A percentile compares a stretch with the other conserved stretches of the same genome.
Evolutionary conservation across 2,329 filamentous ascomycete species (phyloP).

Genomic region (Dactylonectria estremocensis): DNA sequence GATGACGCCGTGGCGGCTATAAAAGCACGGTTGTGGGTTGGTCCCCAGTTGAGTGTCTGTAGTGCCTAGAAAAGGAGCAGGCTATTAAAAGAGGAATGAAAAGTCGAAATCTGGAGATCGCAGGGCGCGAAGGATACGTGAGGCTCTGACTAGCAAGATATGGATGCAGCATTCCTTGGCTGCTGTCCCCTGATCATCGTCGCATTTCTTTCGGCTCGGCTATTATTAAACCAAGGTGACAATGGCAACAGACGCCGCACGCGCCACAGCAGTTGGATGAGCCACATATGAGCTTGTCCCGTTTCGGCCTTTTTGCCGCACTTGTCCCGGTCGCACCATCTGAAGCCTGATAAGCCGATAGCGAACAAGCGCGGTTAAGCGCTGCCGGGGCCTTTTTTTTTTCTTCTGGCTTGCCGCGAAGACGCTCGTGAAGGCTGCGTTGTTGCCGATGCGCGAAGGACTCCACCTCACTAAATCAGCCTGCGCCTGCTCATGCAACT

Average conservation of each 20-base stretch:
- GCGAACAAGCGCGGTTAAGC: slow-evolving; percentile 19
- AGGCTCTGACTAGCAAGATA: neutral
- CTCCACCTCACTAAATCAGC: slow-evolving; percentile 30
- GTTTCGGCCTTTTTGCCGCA: slow-evolving; percentile 19
- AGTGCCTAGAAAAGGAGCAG: neutral
- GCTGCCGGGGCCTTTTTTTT: slow-evolving; percentile 10
- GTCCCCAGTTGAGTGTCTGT: neutral
- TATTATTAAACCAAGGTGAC: slow-evolving; percentile 17
- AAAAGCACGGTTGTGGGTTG: neutral
- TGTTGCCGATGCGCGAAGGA: slow-evolving; percentile 23
- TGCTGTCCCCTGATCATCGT: slow-evolving; percentile 7
- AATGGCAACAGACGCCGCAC: neutral
- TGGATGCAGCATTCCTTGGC: slow-evolving; percentile 18
- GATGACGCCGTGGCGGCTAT: neutral
- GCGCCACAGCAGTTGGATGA: no score
- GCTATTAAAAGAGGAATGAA: neutral
- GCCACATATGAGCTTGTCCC: neutral
- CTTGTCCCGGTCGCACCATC: slow-evolving; percentile 5
- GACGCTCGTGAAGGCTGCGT: slow-evolving; percentile 14
- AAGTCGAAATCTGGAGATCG: neutral
- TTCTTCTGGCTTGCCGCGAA: neutral
- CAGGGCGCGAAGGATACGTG: slow-evolving; percentile 2
- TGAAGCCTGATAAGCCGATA: slow-evolving; percentile 16
- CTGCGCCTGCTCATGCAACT: slow-evolving; percentile 24
- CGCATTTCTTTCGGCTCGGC: slow-evolving; percentile 13